Base-by-base conservation (phyloP, 129 eudicot species). In the Saposhnikovia divaricata region DNA sequence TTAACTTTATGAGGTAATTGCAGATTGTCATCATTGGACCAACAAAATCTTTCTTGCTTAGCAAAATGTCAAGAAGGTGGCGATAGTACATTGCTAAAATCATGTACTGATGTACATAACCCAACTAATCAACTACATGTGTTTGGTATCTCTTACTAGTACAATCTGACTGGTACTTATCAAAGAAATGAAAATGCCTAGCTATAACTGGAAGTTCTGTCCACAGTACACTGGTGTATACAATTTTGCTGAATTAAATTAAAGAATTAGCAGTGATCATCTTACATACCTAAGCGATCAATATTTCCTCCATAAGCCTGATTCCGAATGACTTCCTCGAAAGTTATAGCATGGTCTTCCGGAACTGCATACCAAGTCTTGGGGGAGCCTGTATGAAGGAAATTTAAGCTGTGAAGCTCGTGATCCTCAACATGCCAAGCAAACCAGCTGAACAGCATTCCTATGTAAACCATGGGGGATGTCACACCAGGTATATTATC, bases 391-490 rank as follows among this genome's bases (percentile, higher is more conserved):
- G 87, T 89, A 83, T 95, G 99, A 31, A 95, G 95, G 75, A 86
- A 95, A 84, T 95, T 95, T 81, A 95, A 86, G 80, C 99, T 95
- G 81, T 95, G 99, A 84, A 95, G 99, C 85, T 95, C 99, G 39
- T 95, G 99, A 87, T 95, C 99, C 88, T 95, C 99, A 80, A 95
- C 97, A 85, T 95, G 99, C 99, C 99, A 95, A 43, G 99, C 99
- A 92, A 95, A 95, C 99, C 99, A 95, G 81, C 99, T 95, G 85
- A 90, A 95, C 79, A 95, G 50, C 99, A 95, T 95, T 82, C 99
- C 99, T 78, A 95, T 81, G 79, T 95, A 95, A 31, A 95, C 91
- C 99, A 95, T 95, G 9, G 99, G 99, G 34, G 99, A 95, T 27
- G 99, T 95, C 79, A 95, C 99, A 81, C 99, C 99, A 45, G 99